phyloP scores from a whole-genome alignment of 1,139 yeast species.

The Magnusiomyces suaveolens region DNA sequence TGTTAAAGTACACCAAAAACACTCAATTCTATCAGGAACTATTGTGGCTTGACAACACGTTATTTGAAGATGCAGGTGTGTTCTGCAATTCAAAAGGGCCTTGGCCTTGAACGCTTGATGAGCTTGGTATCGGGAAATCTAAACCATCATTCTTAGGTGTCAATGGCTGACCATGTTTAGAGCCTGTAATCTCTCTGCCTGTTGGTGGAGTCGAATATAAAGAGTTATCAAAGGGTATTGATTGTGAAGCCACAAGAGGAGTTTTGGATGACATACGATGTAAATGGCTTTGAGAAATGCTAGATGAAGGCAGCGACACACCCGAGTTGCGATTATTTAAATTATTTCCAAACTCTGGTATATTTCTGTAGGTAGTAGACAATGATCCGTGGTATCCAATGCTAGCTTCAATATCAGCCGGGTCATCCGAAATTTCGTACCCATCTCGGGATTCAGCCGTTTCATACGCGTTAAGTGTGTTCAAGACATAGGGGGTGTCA shows the following conservation, averaged over 20 bases:
- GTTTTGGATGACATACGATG: not conserved
- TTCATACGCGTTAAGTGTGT: not conserved
- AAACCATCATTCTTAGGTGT: not conserved
- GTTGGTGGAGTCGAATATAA: not conserved
- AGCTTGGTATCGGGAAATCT: not conserved
- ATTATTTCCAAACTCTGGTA: not conserved
- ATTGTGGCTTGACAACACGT: not conserved
- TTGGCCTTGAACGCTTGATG: not conserved
- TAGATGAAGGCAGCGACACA: not conserved
- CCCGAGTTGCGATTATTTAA: not conserved
- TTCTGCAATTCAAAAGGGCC: not conserved
- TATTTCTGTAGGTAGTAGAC: not conserved
- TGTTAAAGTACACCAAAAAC: too few species aligned
- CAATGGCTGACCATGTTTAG: not conserved
- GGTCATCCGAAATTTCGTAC: not conserved
- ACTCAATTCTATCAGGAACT: not conserved
- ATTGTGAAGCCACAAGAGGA: not conserved
- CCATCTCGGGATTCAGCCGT: not conserved
- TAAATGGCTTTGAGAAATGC: not conserved
- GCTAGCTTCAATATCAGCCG: not conserved
- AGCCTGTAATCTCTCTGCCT: not conserved
- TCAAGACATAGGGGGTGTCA: slow-evolving; percentile 6
- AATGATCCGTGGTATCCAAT: not conserved
- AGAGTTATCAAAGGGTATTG: not conserved
- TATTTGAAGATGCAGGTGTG: not conserved